A percentile compares a stretch with the other conserved stretches of the same genome.
phyloP scores from a whole-genome alignment of 2,329 filamentous ascomycete species.

The Cercospora sp. region DNA sequence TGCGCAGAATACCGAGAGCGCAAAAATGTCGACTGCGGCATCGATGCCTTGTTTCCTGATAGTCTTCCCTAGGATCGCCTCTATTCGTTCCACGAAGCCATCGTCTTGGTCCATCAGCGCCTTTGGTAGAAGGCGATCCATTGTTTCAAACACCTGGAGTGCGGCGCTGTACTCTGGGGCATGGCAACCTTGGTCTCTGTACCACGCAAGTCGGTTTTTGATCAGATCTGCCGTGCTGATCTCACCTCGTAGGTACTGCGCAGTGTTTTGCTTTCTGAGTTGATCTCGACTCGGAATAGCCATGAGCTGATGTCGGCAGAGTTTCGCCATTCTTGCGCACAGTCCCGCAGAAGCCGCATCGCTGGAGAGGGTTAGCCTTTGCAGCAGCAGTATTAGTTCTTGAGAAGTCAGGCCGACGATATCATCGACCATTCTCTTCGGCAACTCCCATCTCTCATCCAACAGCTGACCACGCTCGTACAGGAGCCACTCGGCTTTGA shows the following conservation, averaged over 20 bases:
- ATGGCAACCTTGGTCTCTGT: slow-evolving; percentile 42
- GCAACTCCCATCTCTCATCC: slow-evolving; percentile 11
- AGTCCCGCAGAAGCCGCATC: neutral
- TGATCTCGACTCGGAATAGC: slow-evolving; percentile 23
- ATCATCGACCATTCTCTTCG: slow-evolving; percentile 7
- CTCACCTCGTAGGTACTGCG: slow-evolving; percentile 46
- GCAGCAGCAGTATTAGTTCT: slow-evolving; percentile 11
- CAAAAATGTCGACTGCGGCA: slow-evolving; percentile 53
- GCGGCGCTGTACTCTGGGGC: slow-evolving; percentile 41
- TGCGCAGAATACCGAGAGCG: slow-evolving; percentile 59
- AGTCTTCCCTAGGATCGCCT: slow-evolving; percentile 14
- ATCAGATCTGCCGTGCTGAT: slow-evolving; percentile 28
- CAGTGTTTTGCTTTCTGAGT: slow-evolving; percentile 35
- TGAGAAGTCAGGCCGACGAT: slow-evolving; percentile 9
- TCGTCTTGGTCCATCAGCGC: slow-evolving; percentile 22
- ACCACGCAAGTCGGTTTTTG: slow-evolving; percentile 43
- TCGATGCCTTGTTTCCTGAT: slow-evolving; percentile 25
- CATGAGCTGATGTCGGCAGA: slow-evolving; percentile 31
- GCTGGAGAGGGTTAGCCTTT: neutral
- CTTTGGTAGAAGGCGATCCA: slow-evolving; percentile 27
- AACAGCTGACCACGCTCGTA: neutral
- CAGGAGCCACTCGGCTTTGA: slow-evolving; percentile 15
- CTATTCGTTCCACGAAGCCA: slow-evolving; percentile 19
- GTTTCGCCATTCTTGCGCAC: neutral
- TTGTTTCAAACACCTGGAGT: slow-evolving; percentile 43